Evolutionary conservation across 23 red algal genomes (phyloP).

Genomic region (Pyropia haitanensis): DNA sequence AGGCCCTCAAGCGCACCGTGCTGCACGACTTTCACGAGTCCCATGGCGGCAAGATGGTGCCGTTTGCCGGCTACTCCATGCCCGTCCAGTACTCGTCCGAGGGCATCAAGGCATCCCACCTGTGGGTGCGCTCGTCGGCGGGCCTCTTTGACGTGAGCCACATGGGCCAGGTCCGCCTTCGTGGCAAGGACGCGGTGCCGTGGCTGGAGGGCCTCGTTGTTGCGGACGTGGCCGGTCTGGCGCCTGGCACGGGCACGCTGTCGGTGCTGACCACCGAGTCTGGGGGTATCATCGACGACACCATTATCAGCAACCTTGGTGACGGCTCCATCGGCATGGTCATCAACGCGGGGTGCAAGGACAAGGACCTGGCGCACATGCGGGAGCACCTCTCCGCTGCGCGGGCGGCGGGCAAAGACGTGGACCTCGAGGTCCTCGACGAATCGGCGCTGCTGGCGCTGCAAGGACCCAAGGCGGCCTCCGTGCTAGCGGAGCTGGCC

Average conservation of each 20-base stretch:
- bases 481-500: conserved; percentile 27
- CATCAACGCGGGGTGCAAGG: conserved; percentile 90
- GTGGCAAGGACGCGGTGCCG: conserved; percentile 54
- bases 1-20: conserved; percentile 69
- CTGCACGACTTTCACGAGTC: conserved; percentile 82
- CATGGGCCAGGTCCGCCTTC: conserved; percentile 91
- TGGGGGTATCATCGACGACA: conserved; percentile 95
- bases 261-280: conserved; percentile 77
- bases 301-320: conserved; percentile 88
- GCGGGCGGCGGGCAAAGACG: conserved; percentile 55
- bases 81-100: conserved; percentile 83
- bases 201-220: conserved; percentile 82
- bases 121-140: conserved; percentile 80
- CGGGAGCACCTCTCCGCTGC: conserved; percentile 40
- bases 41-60: conserved; percentile 84
- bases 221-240: conserved; percentile 50
- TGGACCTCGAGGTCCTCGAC: conserved; percentile 62
- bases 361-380: conserved; percentile 93
- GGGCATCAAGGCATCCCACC: conserved; percentile 87
- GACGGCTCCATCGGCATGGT: conserved; percentile 57
- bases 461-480: conserved; percentile 88
- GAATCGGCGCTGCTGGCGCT: conserved; percentile 78
- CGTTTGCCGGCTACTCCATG: conserved; percentile 87
- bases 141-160: conserved; percentile 96
- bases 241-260: conserved; percentile 28